Evolutionary conservation across 495 filamentous ascomycete species (phyloP).

Genomic region (Hypomontagnella monticulosa): DNA sequence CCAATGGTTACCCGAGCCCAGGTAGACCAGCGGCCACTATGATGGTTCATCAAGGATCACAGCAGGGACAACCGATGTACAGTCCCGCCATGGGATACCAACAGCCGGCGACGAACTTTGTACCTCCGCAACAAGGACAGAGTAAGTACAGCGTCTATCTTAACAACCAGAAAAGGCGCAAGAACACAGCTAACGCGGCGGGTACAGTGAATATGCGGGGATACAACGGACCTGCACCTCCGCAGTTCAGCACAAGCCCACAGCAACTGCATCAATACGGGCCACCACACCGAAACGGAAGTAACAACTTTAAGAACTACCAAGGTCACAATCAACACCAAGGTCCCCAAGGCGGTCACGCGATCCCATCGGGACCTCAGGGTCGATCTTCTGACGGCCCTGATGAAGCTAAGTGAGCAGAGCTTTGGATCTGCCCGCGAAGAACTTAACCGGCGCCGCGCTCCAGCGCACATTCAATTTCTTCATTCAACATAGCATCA

Average conservation of each 20-base stretch:
- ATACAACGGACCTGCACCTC: conserved; percentile 68
- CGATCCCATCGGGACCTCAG: conserved; percentile 41
- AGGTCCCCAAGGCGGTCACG: conserved; percentile 38
- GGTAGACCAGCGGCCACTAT: conserved; percentile 81
- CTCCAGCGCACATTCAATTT: conserved; percentile 42
- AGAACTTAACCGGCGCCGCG: conserved; percentile 45
- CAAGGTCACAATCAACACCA: conserved; percentile 61
- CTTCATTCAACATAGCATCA: conserved; percentile 42
- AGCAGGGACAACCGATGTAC: conserved; percentile 76
- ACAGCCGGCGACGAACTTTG: conserved; percentile 68
- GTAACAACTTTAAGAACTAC: conserved; percentile 62
- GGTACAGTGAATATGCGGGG: conserved; percentile 65
- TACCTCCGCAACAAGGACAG: conserved; percentile 69
- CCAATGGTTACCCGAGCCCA: conserved; percentile 86
- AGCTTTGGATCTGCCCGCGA: conserved; percentile 28
- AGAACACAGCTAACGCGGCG: conserved; percentile 46
- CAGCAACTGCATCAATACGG: conserved; percentile 72
- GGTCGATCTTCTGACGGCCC: conserved; percentile 46
- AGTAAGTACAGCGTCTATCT: conserved; percentile 65
- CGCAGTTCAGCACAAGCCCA: conserved; percentile 69
- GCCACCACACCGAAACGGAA: conserved; percentile 66
- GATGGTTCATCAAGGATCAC: conserved; percentile 76
- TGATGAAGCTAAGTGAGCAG: conserved; percentile 49
- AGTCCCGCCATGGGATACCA: conserved; percentile 71
- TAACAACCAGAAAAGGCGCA: conserved; percentile 25